These are phyloP conservation scores for Cucurbita argyrosperma DNA, from an alignment of 306 rosid species.

Conservation along the genomic window DNA sequence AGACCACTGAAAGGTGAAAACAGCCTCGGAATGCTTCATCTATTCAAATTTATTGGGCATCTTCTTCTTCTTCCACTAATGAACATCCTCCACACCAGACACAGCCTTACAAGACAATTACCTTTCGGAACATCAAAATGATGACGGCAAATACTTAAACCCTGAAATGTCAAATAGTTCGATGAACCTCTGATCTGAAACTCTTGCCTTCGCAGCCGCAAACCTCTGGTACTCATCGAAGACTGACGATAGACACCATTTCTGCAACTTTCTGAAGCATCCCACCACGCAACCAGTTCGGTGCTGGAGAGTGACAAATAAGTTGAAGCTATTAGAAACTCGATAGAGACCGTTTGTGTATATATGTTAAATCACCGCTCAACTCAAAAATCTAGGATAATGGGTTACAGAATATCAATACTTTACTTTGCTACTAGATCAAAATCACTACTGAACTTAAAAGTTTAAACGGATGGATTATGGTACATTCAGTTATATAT, in stretches of 20 bases:
- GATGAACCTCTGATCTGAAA: slow-evolving; percentile 83
- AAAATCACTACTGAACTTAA: not conserved
- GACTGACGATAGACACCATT: slow-evolving; percentile 85
- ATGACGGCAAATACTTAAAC: slow-evolving; percentile 47
- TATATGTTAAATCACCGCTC: not conserved
- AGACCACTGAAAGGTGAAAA: not conserved
- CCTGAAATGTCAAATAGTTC: slow-evolving; percentile 77
- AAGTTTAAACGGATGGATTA: not conserved
- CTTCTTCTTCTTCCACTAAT: not conserved
- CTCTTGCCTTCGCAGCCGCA: slow-evolving; percentile 96
- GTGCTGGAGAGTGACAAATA: slow-evolving; percentile 40
- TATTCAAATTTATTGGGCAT: not conserved
- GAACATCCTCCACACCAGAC: not conserved
- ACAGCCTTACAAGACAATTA: not conserved
- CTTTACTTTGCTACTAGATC: not conserved
- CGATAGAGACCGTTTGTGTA: not conserved
- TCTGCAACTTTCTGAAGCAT: slow-evolving; percentile 82
- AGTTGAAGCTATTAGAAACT: not conserved
- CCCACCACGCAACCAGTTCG: slow-evolving; percentile 97
- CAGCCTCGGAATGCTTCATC: not conserved
- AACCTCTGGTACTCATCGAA: slow-evolving; percentile 87
- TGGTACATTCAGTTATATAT: no score
- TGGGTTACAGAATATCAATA: not conserved
- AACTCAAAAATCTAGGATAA: no score
- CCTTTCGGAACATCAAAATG: slow-evolving; percentile 53